Evolutionary conservation across 306 rosid species (phyloP).

Genomic region (Spatholobus suberectus): DNA sequence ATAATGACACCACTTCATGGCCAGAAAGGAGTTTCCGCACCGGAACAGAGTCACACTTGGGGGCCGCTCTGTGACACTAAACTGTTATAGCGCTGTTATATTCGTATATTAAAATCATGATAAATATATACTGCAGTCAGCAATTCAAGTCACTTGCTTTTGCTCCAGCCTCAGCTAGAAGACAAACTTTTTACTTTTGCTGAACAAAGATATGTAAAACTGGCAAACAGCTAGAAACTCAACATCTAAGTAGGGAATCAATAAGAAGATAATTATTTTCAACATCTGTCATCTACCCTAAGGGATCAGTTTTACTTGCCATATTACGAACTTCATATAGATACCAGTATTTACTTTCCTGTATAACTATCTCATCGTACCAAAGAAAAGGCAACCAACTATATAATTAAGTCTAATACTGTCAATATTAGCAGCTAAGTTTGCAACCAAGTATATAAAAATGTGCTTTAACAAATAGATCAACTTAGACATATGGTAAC

Average conservation of each 20-base stretch:
- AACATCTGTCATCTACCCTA: neutral
- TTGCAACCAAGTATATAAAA: neutral
- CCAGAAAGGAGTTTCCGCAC: too few species aligned
- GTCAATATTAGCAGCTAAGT: neutral
- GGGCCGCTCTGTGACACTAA: too few species aligned
- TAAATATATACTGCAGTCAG: neutral
- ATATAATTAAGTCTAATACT: neutral
- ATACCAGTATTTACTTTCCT: neutral
- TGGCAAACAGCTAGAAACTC: neutral
- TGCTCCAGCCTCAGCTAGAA: neutral
- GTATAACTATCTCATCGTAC: neutral
- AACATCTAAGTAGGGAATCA: neutral
- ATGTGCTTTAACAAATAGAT: constrained; percentile 3
- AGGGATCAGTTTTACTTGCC: neutral
- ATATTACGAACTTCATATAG: neutral
- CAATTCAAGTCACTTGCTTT: neutral
- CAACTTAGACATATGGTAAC: neutral
- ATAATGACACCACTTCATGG: too few species aligned
- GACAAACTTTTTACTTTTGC: neutral
- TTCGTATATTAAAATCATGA: neutral
- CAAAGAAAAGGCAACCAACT: neutral
- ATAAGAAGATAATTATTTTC: neutral
- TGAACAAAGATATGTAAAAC: neutral
- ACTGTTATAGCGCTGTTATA: too few species aligned
- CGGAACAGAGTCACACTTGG: too few species aligned